Percentiles rank a stretch among this genome's conserved stretches.
phyloP scores from a whole-genome alignment of 169 alveolate genomes.

The Plasmodium adleri region DNA sequence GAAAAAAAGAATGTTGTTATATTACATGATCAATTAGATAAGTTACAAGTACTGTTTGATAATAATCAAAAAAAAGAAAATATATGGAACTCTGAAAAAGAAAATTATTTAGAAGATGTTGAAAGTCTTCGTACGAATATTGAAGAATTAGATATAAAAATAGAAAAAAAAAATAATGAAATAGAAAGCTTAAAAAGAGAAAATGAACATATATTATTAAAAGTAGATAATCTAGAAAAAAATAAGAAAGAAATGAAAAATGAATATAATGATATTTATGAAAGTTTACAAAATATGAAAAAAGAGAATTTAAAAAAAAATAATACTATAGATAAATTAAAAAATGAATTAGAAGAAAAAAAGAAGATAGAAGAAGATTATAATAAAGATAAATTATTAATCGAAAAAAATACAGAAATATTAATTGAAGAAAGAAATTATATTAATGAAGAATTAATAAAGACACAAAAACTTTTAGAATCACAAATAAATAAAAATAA shows the following conservation, averaged over 20 bases:
- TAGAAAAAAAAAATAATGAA: constrained; percentile 67
- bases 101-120: constrained; percentile 48
- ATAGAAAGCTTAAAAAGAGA: constrained; percentile 65
- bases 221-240: constrained; percentile 61
- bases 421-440: constrained; percentile 56
- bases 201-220: constrained; percentile 63
- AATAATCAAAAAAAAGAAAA: constrained; percentile 66
- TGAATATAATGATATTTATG: constrained; percentile 53
- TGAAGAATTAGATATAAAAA: constrained; percentile 54
- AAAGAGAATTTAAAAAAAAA: constrained; percentile 65
- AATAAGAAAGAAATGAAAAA: constrained; percentile 67
- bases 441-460: constrained; percentile 62
- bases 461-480: constrained; percentile 63
- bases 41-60: constrained; percentile 44
- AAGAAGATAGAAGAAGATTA: constrained; percentile 53
- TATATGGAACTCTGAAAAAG: constrained; percentile 56
- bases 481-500: constrained; percentile 62
- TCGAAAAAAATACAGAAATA: constrained; percentile 61
- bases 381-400: constrained; percentile 58
- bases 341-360: constrained; percentile 48
- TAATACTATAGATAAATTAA: constrained; percentile 44
- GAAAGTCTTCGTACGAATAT: constrained; percentile 33
- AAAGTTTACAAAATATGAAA: constrained; percentile 27
- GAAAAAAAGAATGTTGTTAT: constrained; percentile 27
- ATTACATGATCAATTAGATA: constrained; percentile 38